A percentile compares a stretch with the other conserved stretches of the same genome.
Evolutionary conservation across 768 basidiomycete species (phyloP).

Genomic region (Boletus rufocinnamomeus): DNA sequence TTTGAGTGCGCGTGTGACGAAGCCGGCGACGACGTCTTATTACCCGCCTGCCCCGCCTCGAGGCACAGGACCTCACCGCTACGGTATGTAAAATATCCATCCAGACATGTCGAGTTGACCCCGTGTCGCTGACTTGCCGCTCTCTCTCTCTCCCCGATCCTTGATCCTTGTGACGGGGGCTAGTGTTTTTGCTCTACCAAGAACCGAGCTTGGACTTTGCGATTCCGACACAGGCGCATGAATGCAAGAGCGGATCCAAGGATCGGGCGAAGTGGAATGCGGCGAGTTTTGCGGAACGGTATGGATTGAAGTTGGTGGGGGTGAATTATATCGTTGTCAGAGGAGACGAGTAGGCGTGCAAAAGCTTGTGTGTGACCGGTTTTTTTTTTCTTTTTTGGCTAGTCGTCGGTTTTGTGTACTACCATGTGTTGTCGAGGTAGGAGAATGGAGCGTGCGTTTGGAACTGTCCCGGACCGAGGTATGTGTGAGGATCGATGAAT

Average conservation of each 20-base stretch:
- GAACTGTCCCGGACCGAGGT: background rate
- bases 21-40: constrained; percentile 55
- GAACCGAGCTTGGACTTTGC: constrained; percentile 48
- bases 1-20: constrained; percentile 42
- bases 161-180: background rate
- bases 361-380: no score
- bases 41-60: constrained; percentile 56
- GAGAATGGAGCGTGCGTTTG: background rate
- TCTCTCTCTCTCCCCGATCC: background rate
- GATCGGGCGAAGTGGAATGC: constrained; percentile 59
- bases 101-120: background rate
- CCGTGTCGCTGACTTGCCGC: background rate
- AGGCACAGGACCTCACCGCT: constrained; percentile 57
- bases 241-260: constrained; percentile 45
- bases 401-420: background rate
- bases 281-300: constrained; percentile 48
- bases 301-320: constrained; percentile 58
- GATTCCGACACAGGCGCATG: constrained; percentile 47
- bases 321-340: constrained; percentile 55
- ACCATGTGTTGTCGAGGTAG: no score
- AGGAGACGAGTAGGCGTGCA: constrained; percentile 17
- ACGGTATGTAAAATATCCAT: constrained; percentile 40
- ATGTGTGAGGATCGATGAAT: background rate
- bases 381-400: background rate
- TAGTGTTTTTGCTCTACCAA: constrained; percentile 61